These are phyloP conservation scores for Neobulgaria alba DNA, from an alignment of 2,329 filamentous ascomycete species.

Conservation along the genomic window DNA sequence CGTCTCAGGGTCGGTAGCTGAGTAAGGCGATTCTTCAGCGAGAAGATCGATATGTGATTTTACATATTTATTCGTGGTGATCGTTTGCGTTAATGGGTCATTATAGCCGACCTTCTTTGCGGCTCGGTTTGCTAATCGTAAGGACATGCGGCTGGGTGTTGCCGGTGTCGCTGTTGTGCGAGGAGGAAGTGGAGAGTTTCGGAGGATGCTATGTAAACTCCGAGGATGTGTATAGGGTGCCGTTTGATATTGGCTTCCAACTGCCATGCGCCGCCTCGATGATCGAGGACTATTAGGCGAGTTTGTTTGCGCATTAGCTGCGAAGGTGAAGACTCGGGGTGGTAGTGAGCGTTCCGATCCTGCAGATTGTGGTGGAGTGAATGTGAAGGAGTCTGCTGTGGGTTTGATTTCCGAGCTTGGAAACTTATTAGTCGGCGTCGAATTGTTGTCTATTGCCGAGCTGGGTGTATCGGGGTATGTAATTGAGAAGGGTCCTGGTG, in stretches of 20 bases:
- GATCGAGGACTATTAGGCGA: conserved; percentile 31
- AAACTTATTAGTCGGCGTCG: conserved; percentile 16
- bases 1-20: conserved; percentile 18
- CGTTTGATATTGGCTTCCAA: conserved; percentile 18
- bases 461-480: conserved; percentile 27
- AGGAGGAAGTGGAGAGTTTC: conserved; percentile 56
- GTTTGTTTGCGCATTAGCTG: conserved; percentile 14
- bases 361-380: conserved; percentile 29
- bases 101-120: conserved; percentile 48
- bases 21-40: conserved; percentile 38
- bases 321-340: conserved; percentile 23
- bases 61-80: conserved; percentile 53
- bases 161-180: conserved; percentile 40
- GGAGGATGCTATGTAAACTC: conserved; percentile 53
- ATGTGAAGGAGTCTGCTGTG: conserved; percentile 20
- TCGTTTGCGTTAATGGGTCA: conserved; percentile 54
- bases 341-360: conserved; percentile 17
- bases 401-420: conserved; percentile 12
- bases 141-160: conserved; percentile 46
- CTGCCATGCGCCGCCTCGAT: conserved; percentile 32
- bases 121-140: conserved; percentile 42
- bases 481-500: conserved; percentile 27
- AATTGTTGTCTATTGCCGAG: conserved; percentile 17
- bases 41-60: conserved; percentile 57
- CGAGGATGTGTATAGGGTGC: conserved; percentile 51